phyloP scores from a whole-genome alignment of 352 stramenopile species.

The Globisporangium spiculum region DNA sequence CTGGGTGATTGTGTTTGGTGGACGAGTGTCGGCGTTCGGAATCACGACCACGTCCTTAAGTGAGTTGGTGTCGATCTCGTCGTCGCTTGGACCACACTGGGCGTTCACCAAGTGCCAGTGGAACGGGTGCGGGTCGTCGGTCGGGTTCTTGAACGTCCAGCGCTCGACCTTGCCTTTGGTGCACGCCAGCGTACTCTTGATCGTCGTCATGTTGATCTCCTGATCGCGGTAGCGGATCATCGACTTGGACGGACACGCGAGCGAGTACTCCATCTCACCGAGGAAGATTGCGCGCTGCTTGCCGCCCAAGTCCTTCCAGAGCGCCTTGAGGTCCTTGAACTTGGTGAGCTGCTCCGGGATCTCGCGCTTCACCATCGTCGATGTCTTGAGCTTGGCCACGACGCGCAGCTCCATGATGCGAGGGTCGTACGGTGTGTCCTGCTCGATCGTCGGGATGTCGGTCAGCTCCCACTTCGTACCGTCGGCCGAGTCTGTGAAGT shows the following conservation, averaged over 20 bases:
- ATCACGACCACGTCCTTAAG: slow-evolving; percentile 80
- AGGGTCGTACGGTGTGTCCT: slow-evolving; percentile 46
- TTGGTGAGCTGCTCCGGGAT: slow-evolving; percentile 38
- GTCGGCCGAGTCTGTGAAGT: slow-evolving; percentile 42
- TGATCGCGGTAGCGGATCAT: slow-evolving; percentile 53
- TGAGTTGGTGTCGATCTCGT: slow-evolving; percentile 60
- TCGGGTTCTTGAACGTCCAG: slow-evolving; percentile 79
- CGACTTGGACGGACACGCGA: slow-evolving; percentile 35
- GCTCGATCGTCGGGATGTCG: slow-evolving; percentile 37
- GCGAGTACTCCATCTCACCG: slow-evolving; percentile 48
- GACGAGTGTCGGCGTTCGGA: slow-evolving; percentile 45
- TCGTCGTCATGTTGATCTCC: slow-evolving; percentile 52
- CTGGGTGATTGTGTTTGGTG: slow-evolving; percentile 44
- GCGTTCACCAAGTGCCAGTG: slow-evolving; percentile 78
- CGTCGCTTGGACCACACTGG: slow-evolving; percentile 61
- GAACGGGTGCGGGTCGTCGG: slow-evolving; percentile 71
- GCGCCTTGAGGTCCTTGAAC: slow-evolving; percentile 48
- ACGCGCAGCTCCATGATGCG: slow-evolving; percentile 59
- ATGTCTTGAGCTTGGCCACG: slow-evolving; percentile 32
- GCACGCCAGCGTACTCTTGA: slow-evolving; percentile 47
- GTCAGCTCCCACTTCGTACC: slow-evolving; percentile 47
- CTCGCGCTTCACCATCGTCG: slow-evolving; percentile 29
- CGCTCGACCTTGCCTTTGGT: slow-evolving; percentile 75
- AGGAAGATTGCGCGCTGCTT: slow-evolving; percentile 53
- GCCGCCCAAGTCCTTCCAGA: slow-evolving; percentile 45